These are phyloP conservation scores for Angophora floribunda DNA, from an alignment of 345 rosid species.

Conservation along the genomic window DNA sequence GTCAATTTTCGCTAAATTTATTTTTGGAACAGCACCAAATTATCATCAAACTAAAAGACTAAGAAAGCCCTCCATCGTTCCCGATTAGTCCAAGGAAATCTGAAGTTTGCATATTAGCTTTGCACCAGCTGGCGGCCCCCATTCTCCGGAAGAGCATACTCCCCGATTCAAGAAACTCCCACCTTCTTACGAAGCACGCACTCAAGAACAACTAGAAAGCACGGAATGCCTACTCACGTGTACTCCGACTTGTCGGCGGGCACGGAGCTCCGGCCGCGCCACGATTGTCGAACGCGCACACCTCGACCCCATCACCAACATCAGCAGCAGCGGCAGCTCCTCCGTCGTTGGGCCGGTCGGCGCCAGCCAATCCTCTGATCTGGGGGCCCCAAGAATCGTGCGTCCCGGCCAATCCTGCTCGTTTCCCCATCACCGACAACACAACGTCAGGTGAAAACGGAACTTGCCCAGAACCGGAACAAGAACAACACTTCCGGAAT, in stretches of 20 bases:
- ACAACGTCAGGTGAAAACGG: neutral
- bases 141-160: neutral
- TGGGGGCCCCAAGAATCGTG: conserved; percentile 92
- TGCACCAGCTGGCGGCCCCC: neutral
- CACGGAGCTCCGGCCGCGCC: conserved; percentile 81
- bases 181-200: neutral
- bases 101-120: neutral
- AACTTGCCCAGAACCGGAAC: neutral
- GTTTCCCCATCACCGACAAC: neutral
- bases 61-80: neutral
- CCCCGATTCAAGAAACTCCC: neutral
- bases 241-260: conserved; percentile 56
- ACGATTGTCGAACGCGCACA: conserved; percentile 91
- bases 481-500: too few relatives aligned
- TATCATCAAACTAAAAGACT: neutral
- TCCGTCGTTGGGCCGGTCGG: conserved; percentile 39
- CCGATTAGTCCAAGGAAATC: neutral
- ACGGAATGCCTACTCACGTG: conserved; percentile 39
- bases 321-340: neutral
- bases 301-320: conserved; percentile 36
- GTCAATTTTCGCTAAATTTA: neutral
- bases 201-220: neutral
- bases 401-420: conserved; percentile 84
- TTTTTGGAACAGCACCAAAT: neutral
- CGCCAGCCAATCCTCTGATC: conserved; percentile 56